Evolutionary conservation across 192 early-diverging fungal species (phyloP), one percentile per base, ranked within the genome.

Genomic region (Backusella sp.): DNA sequence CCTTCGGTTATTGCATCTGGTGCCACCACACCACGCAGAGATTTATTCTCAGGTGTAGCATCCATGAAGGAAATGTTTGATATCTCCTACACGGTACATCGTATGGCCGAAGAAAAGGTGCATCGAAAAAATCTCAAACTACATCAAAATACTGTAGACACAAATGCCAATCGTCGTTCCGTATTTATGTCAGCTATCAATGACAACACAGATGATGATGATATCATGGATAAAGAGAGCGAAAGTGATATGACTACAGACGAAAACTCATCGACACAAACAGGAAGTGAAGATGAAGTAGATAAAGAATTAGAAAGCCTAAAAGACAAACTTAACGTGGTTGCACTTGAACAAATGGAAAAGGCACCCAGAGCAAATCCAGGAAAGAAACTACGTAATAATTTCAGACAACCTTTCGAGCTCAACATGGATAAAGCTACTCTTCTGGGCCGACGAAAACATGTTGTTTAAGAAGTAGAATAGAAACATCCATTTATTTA

Each of bases 61-160:
- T 76, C 76, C 12, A 86, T 94, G 79, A 94, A 92, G 79, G 85
- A 92, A 69, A 89, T 90, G n/a, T 92, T 91, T 80, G 91, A 92
- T 74, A 80, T 94, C 65, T 88, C 91, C 7, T 92, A 89, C 70
- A 88, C 92, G 36, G 89, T 94, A 46, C 91, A 91, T 70, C 87
- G 92, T 23, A 87, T 92, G 83, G 90, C 88, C 37, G 89, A 92
- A 78, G 89, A 92, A 65, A 77, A 62, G 0, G 44, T 79, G 5
- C 80, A 76, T 35, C 68, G 73, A 67, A 74, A 73, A 46, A 44
- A 56, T 28, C 21, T 65, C 4, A 49, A 56, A 2, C 11, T 36
- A 5, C 42, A 56, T 19, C 21, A 72, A 14, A 30, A 32, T 7
- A 4, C 11, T 46, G 15, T 6, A 14, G 53, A 73, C 4, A 12